Percentiles rank a stretch among this genome's conserved stretches.
Conservation (phyloP, 1,284 basidiomycete species). For the Fomitopsis palustris region DNA sequence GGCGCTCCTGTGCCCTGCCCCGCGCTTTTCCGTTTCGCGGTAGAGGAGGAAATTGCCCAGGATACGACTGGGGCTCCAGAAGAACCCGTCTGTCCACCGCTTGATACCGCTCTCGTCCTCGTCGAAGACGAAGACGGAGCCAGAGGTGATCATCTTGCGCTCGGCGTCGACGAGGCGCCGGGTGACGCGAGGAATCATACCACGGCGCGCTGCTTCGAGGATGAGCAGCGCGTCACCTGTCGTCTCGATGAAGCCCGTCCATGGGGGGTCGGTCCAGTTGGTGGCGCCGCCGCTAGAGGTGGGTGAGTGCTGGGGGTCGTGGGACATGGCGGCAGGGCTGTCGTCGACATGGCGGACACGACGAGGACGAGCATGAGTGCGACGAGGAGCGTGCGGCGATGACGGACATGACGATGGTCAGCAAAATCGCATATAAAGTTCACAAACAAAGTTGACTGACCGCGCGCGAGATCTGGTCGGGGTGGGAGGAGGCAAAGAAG, state of each 20-base stretch:
- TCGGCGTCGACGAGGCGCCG: constrained; percentile 91
- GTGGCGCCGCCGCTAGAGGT: constrained; percentile 27
- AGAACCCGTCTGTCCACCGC: constrained; percentile 96
- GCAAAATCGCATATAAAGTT: constrained; percentile 24
- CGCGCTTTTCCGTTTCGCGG: constrained; percentile 85
- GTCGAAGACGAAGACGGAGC: constrained; percentile 96
- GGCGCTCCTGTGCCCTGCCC: constrained; percentile 52
- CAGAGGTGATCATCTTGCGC: constrained; percentile 88
- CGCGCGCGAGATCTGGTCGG: constrained; percentile 27
- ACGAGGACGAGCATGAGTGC: constrained; percentile 7
- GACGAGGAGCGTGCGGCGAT: constrained; percentile 10
- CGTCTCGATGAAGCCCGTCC: constrained; percentile 91
- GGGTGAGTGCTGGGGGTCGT: constrained; percentile 23
- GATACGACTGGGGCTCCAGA: constrained; percentile 87
- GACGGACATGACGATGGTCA: constrained; percentile 14
- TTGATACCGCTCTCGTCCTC: constrained; percentile 98
- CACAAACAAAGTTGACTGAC: constrained; percentile 29
- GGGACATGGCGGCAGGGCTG: constrained; percentile 26
- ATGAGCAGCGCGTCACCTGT: constrained; percentile 95
- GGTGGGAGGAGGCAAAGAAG: constrained; percentile 26
- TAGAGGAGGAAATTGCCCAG: constrained; percentile 95
- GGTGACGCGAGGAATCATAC: constrained; percentile 91
- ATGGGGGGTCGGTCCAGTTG: constrained; percentile 79
- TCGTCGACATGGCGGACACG: constrained; percentile 9
- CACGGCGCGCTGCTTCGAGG: constrained; percentile 89